Evolutionary conservation across 73 alveolate species (phyloP).

Genomic region (Tetrahymena elliotti): DNA sequence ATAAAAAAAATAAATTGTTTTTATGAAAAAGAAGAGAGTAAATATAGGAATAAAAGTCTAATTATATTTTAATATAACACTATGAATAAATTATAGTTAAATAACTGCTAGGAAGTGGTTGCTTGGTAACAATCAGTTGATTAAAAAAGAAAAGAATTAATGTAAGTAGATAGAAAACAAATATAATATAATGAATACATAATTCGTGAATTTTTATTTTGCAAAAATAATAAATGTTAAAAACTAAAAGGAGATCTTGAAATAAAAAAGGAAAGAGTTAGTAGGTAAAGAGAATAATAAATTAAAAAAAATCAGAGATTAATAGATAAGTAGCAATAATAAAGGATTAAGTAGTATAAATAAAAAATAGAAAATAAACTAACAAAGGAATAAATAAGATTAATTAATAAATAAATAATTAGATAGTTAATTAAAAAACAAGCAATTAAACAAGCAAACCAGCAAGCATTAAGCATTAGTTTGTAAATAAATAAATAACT

Average conservation of each 20-base stretch:
- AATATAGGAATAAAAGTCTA: too few species aligned
- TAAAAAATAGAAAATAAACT: neutral
- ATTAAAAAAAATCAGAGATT: neutral
- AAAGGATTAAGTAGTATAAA: neutral
- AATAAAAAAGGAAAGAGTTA: too few species aligned
- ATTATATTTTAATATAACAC: too few species aligned
- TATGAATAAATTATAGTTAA: too few species aligned
- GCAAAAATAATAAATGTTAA: too few species aligned
- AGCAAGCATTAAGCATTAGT: neutral
- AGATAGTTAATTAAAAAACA: neutral
- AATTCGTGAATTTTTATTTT: too few species aligned
- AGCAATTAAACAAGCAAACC: too few species aligned
- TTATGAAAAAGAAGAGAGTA: too few species aligned
- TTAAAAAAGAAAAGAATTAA: neutral
- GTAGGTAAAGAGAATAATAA: neutral
- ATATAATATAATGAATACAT: too few species aligned
- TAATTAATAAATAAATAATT: too few species aligned
- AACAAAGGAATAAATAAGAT: neutral
- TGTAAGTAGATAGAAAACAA: neutral
- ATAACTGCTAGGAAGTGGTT: neutral
- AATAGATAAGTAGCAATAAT: neutral
- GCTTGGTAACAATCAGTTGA: neutral
- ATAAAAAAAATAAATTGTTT: too few species aligned
- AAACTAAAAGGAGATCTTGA: neutral
- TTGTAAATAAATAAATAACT: neutral